Evolutionary conservation across 352 stramenopile genomes (phyloP).

Genomic region (Pythium angustatum): DNA sequence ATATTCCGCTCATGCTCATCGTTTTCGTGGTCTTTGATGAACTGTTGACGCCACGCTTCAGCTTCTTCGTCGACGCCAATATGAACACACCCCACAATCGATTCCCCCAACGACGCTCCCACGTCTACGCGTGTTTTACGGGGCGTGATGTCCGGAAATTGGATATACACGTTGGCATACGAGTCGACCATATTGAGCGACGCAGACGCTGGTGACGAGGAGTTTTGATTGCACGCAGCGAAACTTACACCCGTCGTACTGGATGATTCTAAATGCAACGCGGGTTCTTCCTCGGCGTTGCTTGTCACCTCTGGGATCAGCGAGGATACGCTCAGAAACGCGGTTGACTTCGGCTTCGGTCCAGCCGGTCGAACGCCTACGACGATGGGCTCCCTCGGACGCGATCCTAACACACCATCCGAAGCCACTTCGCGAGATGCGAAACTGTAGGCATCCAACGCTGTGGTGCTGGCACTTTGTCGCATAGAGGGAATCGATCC

Average conservation of each 20-base stretch:
- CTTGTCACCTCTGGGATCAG: neutral
- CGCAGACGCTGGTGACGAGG: neutral
- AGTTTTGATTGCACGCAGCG: neutral
- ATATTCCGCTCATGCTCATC: slow-evolving; percentile 8
- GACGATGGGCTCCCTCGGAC: slow-evolving; percentile 10
- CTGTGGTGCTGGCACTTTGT: slow-evolving; percentile 22
- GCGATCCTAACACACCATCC: neutral
- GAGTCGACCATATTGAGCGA: neutral
- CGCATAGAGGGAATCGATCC: slow-evolving; percentile 19
- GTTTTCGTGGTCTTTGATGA: slow-evolving; percentile 20
- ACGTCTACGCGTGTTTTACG: slow-evolving; percentile 30
- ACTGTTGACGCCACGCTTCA: slow-evolving; percentile 3
- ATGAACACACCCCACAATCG: neutral
- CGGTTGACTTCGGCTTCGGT: slow-evolving; percentile 13
- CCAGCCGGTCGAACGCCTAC: slow-evolving; percentile 17
- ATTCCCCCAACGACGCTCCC: neutral
- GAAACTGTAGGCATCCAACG: slow-evolving; percentile 8
- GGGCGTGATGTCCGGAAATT: slow-evolving; percentile 55
- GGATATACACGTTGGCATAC: slow-evolving; percentile 49
- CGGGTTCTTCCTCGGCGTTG: neutral
- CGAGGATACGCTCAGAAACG: slow-evolving; percentile 15
- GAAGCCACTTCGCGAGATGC: neutral
- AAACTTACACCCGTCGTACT: neutral
- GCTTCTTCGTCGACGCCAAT: slow-evolving; percentile 12
- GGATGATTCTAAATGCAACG: neutral